phyloP scores from a whole-genome alignment of 2,329 filamentous ascomycete genomes.

The Aspergillus intermedius region DNA sequence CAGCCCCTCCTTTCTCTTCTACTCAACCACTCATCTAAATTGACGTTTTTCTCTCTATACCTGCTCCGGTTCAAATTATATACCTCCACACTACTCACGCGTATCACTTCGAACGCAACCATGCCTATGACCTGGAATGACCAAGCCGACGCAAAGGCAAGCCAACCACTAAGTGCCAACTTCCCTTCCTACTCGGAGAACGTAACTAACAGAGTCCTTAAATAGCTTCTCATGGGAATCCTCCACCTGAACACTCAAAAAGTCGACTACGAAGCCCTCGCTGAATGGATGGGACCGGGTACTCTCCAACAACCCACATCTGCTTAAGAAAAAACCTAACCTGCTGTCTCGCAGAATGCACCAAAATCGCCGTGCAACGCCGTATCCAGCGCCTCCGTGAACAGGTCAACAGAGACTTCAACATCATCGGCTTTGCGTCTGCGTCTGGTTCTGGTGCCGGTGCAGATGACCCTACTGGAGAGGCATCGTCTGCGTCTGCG shows the following conservation, averaged over 20 bases:
- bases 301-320: background rate
- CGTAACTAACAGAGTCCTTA: background rate
- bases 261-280: constrained; percentile 2
- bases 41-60: background rate
- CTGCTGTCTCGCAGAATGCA: constrained; percentile 13
- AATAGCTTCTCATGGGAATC: background rate
- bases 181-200: background rate
- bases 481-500: background rate
- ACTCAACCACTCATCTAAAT: background rate
- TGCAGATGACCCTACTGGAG: background rate
- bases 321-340: background rate
- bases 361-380: constrained; percentile 16
- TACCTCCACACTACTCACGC: background rate
- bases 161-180: background rate
- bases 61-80: background rate
- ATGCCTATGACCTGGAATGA: constrained; percentile 26
- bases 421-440: background rate
- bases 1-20: background rate
- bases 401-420: constrained; percentile 5
- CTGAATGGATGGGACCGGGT: constrained; percentile 7
- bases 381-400: constrained; percentile 16
- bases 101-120: background rate
- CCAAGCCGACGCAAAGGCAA: constrained; percentile 23
- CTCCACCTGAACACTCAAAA: background rate
- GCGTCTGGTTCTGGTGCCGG: background rate